Evolutionary conservation across 176 grass and related monocot species (phyloP), one percentile per base, ranked within the genome.

Genomic region (Puccinellia tenuiflora): DNA sequence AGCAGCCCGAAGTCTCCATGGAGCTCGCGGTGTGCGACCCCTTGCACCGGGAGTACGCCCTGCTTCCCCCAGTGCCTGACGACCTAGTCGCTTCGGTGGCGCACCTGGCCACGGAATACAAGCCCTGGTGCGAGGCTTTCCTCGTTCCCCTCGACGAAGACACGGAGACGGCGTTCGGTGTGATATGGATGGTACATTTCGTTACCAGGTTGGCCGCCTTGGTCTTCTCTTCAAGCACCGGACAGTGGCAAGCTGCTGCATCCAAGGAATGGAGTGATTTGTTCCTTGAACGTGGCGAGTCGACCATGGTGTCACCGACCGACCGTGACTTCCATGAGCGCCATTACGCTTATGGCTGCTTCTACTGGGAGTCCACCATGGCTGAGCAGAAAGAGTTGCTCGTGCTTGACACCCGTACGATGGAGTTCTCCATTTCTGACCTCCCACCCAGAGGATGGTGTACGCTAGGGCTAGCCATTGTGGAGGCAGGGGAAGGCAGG

Each of bases 341-440:
- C 38, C 81, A 80, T 4, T 79, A 75, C 3, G 67, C 87, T 7
- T 71, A 29, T 29, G 57, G 68, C 6, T 67, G 81, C 64, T 80
- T 88, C 68, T 84, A 67, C 3, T 88, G 67, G 75, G 25, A 35
- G 30, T 65, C 7, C 30, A 21, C 63, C 5, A 54, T 79, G 60
- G 30, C 35, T 34, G 4, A 6, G 42, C 38, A 47, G 5, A 12
- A 82, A 28, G 68, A 28, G 26, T 35, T 88, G 9, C 81, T 88
- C 0, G 75, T 79, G 66, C 35, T 84, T 42, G 64, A 88, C 34
- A 43, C 65, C 3, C 9, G 14, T 3, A 72, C 17, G 13, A 79
- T 88, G 86, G 81, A 79, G 46, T 84, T 88, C 65, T 88, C 81
- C 43, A 35, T 63, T 0, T 9, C 75, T 24, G 66, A 83, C 34